phyloP scores from a whole-genome alignment of 371 early-diverging fungal genomes.

The Smittium culicis region DNA sequence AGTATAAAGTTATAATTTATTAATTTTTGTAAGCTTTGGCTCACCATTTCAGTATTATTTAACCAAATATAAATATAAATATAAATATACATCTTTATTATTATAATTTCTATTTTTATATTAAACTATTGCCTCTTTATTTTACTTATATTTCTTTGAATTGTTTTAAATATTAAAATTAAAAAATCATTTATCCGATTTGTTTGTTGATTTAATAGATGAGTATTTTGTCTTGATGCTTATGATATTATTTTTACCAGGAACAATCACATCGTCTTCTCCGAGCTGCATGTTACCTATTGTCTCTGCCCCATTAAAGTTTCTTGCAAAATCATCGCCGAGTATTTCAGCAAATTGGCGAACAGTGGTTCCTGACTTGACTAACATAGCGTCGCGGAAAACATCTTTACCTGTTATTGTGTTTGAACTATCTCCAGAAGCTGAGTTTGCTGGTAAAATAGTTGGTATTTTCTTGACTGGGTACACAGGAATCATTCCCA shows the following conservation, averaged over 20 bases:
- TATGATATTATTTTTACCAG: conserved; percentile 27
- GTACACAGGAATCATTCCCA: conserved; percentile 52
- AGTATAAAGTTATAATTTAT: too few relatives aligned
- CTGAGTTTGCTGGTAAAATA: conserved; percentile 34
- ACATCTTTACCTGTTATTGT: neutral
- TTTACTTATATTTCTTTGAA: too few relatives aligned
- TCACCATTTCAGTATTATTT: too few relatives aligned
- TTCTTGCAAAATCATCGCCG: conserved; percentile 42
- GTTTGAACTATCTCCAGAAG: conserved; percentile 11
- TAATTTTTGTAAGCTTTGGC: too few relatives aligned
- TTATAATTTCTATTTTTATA: too few relatives aligned
- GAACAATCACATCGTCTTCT: conserved; percentile 25
- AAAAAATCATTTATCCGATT: too few relatives aligned
- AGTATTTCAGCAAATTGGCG: conserved; percentile 53
- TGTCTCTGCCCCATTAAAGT: conserved; percentile 55
- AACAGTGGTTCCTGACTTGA: conserved; percentile 54
- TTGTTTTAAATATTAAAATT: too few relatives aligned
- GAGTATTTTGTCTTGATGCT: conserved; percentile 5
- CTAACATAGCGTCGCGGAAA: conserved; percentile 54
- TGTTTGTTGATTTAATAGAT: conserved; percentile 4
- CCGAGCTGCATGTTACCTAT: conserved; percentile 52
- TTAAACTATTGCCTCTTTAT: too few relatives aligned
- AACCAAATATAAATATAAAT: too few relatives aligned
- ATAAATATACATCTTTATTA: too few relatives aligned
- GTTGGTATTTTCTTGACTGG: conserved; percentile 58